Base-by-base conservation (phyloP, 495 filamentous ascomycete species). In the Penicillium parvum region DNA sequence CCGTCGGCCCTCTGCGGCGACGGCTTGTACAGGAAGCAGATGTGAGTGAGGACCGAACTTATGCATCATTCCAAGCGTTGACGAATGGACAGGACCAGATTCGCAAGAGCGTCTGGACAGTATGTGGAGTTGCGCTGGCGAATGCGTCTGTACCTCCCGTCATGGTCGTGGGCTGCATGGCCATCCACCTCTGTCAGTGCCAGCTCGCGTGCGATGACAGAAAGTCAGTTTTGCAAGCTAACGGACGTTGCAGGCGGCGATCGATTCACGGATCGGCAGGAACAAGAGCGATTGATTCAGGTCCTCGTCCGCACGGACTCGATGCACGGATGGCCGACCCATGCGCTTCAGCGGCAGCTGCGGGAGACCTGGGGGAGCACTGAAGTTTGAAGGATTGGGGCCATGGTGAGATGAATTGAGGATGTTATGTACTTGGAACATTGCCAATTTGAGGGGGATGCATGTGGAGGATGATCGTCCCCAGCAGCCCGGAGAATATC, bases 141-240 rank as follows among this genome's bases (percentile, higher is more conserved):
- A 57, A 59, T 33, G 18, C 42, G 9, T 47, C 53, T 30, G 52
- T 59, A 4, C 53, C 56, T 12, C 49, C 52, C 9, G 46, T 47
- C 11, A 53, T 59, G 53, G 56, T 59, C n/a, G 46, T 50, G 3
- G 56, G 53, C 8, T 59, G 56, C 15, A 51, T 57, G 56, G 53
- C 53, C 6, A 48, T 59, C 7, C 49, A 59, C 40, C 42, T 53
- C 17, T 55, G 52, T 59, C 41, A 56, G 52, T 8, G n/a, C n/a
- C n/a, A 9, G 27, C 8, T n/a, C 5, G 11, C 1, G n/a, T 19
- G 7, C 1, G 17, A 32, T 27, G 26, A 15, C 11, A 7, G 3
- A 15, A 12, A 12, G n/a, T n/a, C n/a, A n/a, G n/a, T n/a, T n/a
- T n/a, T 2, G 10, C 17, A n/a, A 6, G 25, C 32, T 34, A 19